Evolutionary conservation across 192 early-diverging fungal genomes (phyloP), one percentile per base, ranked within the genome.

Genomic region (Coemansia sp.): DNA sequence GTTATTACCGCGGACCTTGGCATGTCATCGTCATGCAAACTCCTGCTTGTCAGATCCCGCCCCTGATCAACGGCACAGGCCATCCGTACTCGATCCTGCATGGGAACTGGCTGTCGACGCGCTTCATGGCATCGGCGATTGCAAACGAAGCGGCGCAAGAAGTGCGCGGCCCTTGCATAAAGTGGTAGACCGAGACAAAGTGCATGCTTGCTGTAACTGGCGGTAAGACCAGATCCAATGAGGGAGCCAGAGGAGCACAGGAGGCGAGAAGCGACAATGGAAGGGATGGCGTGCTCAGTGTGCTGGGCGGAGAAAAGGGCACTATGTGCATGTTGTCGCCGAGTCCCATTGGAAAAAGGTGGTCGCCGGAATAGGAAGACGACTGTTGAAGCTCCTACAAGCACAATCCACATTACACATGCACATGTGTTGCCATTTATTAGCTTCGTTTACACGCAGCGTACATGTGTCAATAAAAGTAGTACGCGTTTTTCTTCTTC

Each of bases 111-210:
- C n/a, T 29, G 39, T 79, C 71, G 4, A 73, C 74, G 6, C 59
- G 60, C 29, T 42, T 58, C 68, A 77, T 82, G 31, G 74, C 75
- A 9, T 57, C 39, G 24, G 67, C 35, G 10, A 77, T 68, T 8
- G 46, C 41, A 38, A 82, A 82, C 6, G 17, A 15, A 0, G 29
- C 17, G 4, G 31, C 40, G 46, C 79, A 73, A 6, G 56, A 40
- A 19, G 79, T 82, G 54, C 79, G 74, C 19, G 22, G 43, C n/a
- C 70, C 64, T 2, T 15, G 25, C 17, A 70, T 65, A 29, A 53
- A 53, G 20, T 43, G 19, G 46, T 47, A 62, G 32, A 63, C 31
- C 29, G 59, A 43, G 19, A 62, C 53, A 53, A 60, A 63, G 9
- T 57, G 22, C 14, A 19, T 35, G 68, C 24, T 45, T 24, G 60